Evolutionary conservation across 2,329 filamentous ascomycete genomes (phyloP).

Genomic region (Penicillium janthinellum): DNA sequence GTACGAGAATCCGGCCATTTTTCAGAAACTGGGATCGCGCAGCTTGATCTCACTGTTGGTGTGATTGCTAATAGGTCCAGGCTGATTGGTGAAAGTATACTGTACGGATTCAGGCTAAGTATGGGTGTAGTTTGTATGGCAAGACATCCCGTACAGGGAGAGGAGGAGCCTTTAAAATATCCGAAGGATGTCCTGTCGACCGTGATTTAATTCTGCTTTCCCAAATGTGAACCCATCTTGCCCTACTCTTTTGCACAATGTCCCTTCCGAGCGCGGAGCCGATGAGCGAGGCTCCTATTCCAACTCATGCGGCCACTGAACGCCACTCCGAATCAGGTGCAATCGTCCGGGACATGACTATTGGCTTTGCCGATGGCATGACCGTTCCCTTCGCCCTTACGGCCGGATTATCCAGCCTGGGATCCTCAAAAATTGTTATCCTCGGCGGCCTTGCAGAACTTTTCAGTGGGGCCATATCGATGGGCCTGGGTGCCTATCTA

Average conservation of each 20-base stretch:
- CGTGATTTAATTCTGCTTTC: neutral
- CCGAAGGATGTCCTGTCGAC: neutral
- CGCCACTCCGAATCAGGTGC: neutral
- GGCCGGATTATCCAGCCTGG: conserved; percentile 62
- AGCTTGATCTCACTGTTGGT: neutral
- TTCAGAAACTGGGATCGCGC: neutral
- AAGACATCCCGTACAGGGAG: neutral
- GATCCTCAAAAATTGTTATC: conserved; percentile 62
- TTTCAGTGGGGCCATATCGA: conserved; percentile 69
- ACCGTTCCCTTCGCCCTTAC: conserved; percentile 75
- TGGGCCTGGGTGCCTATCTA: conserved; percentile 71
- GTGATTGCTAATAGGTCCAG: neutral
- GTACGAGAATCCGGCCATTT: too few relatives aligned
- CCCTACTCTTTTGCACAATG: neutral
- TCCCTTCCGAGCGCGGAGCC: neutral
- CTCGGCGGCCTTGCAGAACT: conserved; percentile 70
- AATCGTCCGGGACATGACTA: conserved; percentile 50
- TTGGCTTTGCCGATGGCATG: conserved; percentile 72
- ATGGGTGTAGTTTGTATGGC: too few relatives aligned
- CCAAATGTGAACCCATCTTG: neutral
- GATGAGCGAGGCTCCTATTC: neutral
- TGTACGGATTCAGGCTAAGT: neutral
- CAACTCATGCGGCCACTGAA: conserved; percentile 1
- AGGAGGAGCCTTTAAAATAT: too few relatives aligned
- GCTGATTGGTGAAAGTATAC: neutral